phyloP scores from a whole-genome alignment of 495 filamentous ascomycete species.

The Parathielavia hyrcaniae region DNA sequence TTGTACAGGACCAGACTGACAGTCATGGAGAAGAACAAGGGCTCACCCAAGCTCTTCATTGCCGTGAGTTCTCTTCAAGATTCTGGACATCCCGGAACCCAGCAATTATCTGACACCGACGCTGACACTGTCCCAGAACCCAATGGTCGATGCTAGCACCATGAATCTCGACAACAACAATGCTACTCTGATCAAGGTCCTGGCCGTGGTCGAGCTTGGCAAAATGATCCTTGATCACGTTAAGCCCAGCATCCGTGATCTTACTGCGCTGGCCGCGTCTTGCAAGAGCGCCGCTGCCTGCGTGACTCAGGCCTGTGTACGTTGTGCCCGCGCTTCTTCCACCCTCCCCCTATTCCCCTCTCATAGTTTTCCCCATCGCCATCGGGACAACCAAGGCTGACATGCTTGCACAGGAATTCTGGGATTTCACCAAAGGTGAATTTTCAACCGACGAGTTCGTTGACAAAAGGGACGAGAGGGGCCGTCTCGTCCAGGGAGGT shows the following conservation, averaged over 20 bases:
- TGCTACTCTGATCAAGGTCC: constrained; percentile 2
- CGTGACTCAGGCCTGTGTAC: not conserved
- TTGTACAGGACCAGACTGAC: constrained; percentile 4
- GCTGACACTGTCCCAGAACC: not conserved
- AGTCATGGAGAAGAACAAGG: not conserved
- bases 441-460: not conserved
- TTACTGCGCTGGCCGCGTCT: constrained; percentile 16
- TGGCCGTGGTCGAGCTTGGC: constrained; percentile 12
- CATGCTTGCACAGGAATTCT: constrained; percentile 2
- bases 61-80: not conserved
- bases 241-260: constrained; percentile 15
- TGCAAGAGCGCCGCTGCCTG: constrained; percentile 8
- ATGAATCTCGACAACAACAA: not conserved
- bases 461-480: not conserved
- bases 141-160: not conserved
- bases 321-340: not conserved
- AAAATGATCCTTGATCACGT: constrained; percentile 3
- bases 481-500: not conserved
- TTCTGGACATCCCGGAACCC: too few relatives aligned
- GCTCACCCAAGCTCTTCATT: not conserved
- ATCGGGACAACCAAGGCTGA: not conserved
- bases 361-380: too few relatives aligned
- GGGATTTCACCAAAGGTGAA: constrained; percentile 11
- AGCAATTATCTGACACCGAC: too few relatives aligned
- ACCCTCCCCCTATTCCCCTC: too few relatives aligned